Evolutionary conservation across 2,329 filamentous ascomycete genomes (phyloP).

Genomic region (Fusarium concolor): DNA sequence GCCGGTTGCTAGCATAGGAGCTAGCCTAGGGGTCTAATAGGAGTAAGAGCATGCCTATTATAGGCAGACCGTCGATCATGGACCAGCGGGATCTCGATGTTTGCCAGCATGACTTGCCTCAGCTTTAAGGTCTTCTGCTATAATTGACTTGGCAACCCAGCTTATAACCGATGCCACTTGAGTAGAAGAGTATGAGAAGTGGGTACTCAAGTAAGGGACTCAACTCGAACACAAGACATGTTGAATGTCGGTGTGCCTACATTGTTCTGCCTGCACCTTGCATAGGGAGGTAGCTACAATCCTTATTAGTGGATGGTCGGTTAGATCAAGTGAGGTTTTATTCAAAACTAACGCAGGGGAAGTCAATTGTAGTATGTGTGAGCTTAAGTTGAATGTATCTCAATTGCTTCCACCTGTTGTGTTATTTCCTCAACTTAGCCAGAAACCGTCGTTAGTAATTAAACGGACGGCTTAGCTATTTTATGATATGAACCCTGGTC

Average conservation of each 20-base stretch:
- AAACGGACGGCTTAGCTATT: background rate
- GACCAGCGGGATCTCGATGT: background rate
- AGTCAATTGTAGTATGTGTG: slow-evolving; percentile 8
- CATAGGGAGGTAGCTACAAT: background rate
- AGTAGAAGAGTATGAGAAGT: background rate
- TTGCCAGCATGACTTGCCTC: background rate
- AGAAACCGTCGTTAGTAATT: background rate
- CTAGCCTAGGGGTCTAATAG: background rate
- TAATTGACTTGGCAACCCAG: background rate
- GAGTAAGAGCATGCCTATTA: background rate
- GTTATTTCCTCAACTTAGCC: background rate
- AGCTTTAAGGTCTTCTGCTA: background rate
- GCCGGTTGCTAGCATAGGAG: background rate
- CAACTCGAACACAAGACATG: slow-evolving; percentile 8
- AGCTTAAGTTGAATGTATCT: background rate
- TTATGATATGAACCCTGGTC: background rate
- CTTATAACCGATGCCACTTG: background rate
- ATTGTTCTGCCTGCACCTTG: background rate
- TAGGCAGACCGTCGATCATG: background rate
- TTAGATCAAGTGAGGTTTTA: background rate
- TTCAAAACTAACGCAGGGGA: background rate
- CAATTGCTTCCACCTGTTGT: background rate
- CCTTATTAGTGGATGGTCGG: background rate
- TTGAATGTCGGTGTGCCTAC: slow-evolving; percentile 14
- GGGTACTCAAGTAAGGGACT: slow-evolving; percentile 3